A percentile compares a stretch with the other conserved stretches of the same genome.
These are phyloP conservation scores for Ustilago esculenta DNA, from an alignment of 1,284 basidiomycete species.

Conservation along the genomic window DNA sequence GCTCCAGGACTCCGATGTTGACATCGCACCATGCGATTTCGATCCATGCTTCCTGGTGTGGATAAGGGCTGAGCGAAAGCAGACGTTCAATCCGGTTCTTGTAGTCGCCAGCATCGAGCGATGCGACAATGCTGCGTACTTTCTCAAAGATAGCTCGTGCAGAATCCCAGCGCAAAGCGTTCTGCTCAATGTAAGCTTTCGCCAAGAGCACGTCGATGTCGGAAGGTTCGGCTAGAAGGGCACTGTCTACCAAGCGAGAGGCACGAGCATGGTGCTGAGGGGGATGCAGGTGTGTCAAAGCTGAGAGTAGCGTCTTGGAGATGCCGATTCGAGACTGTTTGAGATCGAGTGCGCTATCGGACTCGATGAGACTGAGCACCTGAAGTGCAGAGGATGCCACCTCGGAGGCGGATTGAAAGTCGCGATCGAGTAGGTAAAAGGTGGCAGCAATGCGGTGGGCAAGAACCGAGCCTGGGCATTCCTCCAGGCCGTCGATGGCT, in stretches of 20 bases:
- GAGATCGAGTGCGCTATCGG: constrained; percentile 75
- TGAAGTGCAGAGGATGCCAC: constrained; percentile 40
- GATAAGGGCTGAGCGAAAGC: constrained; percentile 67
- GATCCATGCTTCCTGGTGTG: constrained; percentile 78
- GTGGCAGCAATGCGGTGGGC: constrained; percentile 78
- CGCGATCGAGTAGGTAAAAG: constrained; percentile 78
- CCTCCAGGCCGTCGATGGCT: constrained; percentile 71
- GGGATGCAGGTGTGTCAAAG: constrained; percentile 84
- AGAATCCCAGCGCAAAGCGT: constrained; percentile 76
- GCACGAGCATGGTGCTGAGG: constrained; percentile 89
- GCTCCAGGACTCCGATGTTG: constrained; percentile 72
- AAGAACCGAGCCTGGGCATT: constrained; percentile 75
- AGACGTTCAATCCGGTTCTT: constrained; percentile 62
- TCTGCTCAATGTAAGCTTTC: constrained; percentile 78
- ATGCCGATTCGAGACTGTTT: constrained; percentile 78
- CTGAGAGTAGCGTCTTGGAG: constrained; percentile 75
- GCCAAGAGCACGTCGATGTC: constrained; percentile 79
- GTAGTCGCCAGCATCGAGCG: constrained; percentile 19
- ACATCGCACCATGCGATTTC: constrained; percentile 87
- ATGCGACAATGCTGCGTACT: constrained; percentile 51
- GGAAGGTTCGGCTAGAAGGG: constrained; percentile 74
- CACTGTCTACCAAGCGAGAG: constrained; percentile 76
- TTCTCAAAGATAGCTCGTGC: constrained; percentile 75
- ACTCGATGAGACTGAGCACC: constrained; percentile 24
- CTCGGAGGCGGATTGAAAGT: constrained; percentile 71